A percentile compares a stretch with the other conserved stretches of the same genome.
phyloP scores from a whole-genome alignment of 371 early-diverging fungal species.

The Funneliformis caledonium region DNA sequence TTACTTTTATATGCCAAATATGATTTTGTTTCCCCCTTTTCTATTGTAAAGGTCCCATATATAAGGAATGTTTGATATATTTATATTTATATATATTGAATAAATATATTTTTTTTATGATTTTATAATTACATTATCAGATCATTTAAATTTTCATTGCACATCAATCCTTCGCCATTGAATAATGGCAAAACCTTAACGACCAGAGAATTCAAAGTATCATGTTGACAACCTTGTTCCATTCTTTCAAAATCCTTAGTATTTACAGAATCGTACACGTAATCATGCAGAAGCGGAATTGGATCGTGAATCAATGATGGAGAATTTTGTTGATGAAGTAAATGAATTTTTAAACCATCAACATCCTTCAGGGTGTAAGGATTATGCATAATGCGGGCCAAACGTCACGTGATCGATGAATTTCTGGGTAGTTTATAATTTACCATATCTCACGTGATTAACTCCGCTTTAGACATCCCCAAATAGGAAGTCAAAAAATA shows the following conservation, averaged over 20 bases:
- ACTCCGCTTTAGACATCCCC: no score
- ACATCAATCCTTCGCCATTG: constrained; percentile 82
- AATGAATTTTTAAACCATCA: background rate
- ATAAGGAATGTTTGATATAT: no score
- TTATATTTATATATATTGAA: background rate
- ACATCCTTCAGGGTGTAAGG: no score
- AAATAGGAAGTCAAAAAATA: no score
- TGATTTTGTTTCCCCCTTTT: no score
- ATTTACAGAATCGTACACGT: background rate
- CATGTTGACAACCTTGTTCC: constrained; percentile 49
- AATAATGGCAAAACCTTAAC: constrained; percentile 81
- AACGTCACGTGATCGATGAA: no score
- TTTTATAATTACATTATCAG: constrained; percentile 61
- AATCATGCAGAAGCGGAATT: background rate
- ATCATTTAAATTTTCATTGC: constrained; percentile 84
- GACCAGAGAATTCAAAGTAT: constrained; percentile 78
- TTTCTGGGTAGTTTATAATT: no score
- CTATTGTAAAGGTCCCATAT: no score
- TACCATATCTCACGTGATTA: no score
- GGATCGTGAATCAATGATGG: constrained; percentile 7
- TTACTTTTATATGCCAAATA: no score
- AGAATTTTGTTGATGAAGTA: constrained; percentile 1
- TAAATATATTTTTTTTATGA: background rate
- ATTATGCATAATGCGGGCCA: no score
- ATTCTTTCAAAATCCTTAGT: constrained; percentile 6